A percentile compares a stretch with the other conserved stretches of the same genome.
Evolutionary conservation across 306 rosid genomes (phyloP).

Genomic region (Prunus padus): DNA sequence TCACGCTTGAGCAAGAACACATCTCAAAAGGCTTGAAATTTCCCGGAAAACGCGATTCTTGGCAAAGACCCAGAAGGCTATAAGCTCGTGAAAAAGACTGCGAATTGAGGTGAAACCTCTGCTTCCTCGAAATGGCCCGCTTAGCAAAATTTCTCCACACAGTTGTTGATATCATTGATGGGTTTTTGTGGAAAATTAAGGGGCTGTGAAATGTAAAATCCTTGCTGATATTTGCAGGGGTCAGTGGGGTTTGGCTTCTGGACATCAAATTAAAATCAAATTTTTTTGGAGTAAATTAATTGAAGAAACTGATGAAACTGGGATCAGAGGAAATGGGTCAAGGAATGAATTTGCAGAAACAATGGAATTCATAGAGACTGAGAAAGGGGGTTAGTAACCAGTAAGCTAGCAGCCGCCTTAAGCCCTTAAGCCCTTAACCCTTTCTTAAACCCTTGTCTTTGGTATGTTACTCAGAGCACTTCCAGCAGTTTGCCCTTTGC

Average conservation of each 20-base stretch:
- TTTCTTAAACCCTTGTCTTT: constrained; percentile 32
- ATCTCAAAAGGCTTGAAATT: constrained; percentile 25
- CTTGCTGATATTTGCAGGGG: constrained; percentile 29
- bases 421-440: constrained; percentile 38
- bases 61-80: constrained; percentile 31
- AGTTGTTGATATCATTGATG: constrained; percentile 45
- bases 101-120: constrained; percentile 15
- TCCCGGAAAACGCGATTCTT: constrained; percentile 3
- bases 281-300: background rate
- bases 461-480: too few relatives aligned
- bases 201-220: constrained; percentile 16
- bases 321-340: background rate
- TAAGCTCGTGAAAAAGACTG: constrained; percentile 28
- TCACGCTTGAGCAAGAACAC: constrained; percentile 17
- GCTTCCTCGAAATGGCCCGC: constrained; percentile 37
- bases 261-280: constrained; percentile 46
- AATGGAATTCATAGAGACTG: constrained; percentile 29
- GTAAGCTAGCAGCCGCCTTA: constrained; percentile 36
- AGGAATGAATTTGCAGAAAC: constrained; percentile 6
- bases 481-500: too few relatives aligned
- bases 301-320: background rate
- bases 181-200: constrained; percentile 16
- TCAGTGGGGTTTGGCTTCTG: constrained; percentile 27
- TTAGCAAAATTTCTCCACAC: constrained; percentile 67
- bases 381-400: background rate